Conservation (phyloP, 2,329 filamentous ascomycete species). For the Trichoderma brevicompactum region DNA sequence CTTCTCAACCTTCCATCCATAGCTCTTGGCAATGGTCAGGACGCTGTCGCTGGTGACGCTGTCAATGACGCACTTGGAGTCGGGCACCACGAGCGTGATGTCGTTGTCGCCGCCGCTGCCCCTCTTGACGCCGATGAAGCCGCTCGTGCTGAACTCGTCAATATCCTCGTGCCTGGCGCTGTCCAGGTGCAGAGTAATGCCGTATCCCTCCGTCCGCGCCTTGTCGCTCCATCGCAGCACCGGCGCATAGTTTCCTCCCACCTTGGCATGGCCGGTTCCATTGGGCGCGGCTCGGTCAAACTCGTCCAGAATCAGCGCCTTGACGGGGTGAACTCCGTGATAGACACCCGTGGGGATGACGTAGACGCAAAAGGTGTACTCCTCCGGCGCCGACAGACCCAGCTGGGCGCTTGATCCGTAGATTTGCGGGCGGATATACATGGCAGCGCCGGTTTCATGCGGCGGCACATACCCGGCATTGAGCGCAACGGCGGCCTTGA, state of each 20-base stretch:
- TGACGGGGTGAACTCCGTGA: conserved; percentile 87
- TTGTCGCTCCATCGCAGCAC: conserved; percentile 86
- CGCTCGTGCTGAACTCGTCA: conserved; percentile 94
- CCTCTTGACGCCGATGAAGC: conserved; percentile 80
- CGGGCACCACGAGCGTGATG: conserved; percentile 80
- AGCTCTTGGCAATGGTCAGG: conserved; percentile 72
- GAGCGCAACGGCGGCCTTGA: conserved; percentile 78
- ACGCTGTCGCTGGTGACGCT: conserved; percentile 83
- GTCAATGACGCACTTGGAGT: conserved; percentile 85
- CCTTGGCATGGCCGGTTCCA: conserved; percentile 88
- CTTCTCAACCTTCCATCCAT: conserved; percentile 84
- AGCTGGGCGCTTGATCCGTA: conserved; percentile 89
- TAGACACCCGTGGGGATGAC: conserved; percentile 93
- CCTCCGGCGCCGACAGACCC: conserved; percentile 82
- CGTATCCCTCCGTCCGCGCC: conserved; percentile 77
- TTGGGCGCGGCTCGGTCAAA: conserved; percentile 94
- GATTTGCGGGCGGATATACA: conserved; percentile 89
- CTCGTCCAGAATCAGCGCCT: conserved; percentile 84
- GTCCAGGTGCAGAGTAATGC: conserved; percentile 94
- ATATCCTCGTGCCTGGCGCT: conserved; percentile 81
- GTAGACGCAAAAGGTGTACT: conserved; percentile 90
- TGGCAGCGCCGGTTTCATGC: conserved; percentile 82
- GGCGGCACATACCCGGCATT: conserved; percentile 93
- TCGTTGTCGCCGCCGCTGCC: conserved; percentile 54
- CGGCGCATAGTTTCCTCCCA: conserved; percentile 95